These are phyloP conservation scores for Terfezia boudieri DNA, from an alignment of 495 filamentous ascomycete species.

Conservation along the genomic window DNA sequence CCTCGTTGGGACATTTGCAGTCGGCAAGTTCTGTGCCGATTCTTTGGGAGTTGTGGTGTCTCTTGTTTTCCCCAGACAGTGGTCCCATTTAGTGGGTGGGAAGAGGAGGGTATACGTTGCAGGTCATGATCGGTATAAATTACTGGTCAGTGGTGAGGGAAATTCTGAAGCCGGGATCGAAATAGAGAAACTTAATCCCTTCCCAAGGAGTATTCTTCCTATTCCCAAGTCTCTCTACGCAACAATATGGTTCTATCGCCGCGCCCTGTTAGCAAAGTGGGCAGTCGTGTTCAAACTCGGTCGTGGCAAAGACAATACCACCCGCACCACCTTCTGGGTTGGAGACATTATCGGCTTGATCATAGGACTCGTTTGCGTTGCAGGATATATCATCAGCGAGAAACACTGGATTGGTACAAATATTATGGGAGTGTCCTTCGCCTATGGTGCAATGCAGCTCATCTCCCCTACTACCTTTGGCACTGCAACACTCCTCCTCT, in stretches of 20 bases:
- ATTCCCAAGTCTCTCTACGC: not conserved
- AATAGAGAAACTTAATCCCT: constrained; percentile 1
- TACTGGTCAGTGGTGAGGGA: constrained; percentile 5
- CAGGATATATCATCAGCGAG: constrained; percentile 44
- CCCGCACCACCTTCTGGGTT: constrained; percentile 17
- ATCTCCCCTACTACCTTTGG: constrained; percentile 79
- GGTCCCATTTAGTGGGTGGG: constrained; percentile 24
- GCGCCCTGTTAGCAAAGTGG: constrained; percentile 26
- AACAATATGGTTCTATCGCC: constrained; percentile 23
- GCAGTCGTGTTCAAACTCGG: constrained; percentile 20
- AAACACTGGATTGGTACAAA: constrained; percentile 73
- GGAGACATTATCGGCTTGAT: constrained; percentile 37
- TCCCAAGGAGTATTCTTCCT: not conserved
- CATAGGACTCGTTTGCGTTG: constrained; percentile 34
- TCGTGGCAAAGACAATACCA: constrained; percentile 4
- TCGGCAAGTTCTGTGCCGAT: constrained; percentile 48
- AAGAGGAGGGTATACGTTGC: constrained; percentile 22
- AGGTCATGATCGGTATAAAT: constrained; percentile 13
- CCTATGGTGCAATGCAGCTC: constrained; percentile 50
- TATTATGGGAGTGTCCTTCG: constrained; percentile 64
- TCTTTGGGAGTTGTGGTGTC: constrained; percentile 36
- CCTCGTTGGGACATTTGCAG: constrained; percentile 48
- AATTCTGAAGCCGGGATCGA: constrained; percentile 2
- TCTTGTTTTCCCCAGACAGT: constrained; percentile 48
- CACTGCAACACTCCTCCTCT: constrained; percentile 57